A percentile compares a stretch with the other conserved stretches of the same genome.
phyloP scores from a whole-genome alignment of 164 flowering plant genomes.

The Berberis vulgaris region DNA sequence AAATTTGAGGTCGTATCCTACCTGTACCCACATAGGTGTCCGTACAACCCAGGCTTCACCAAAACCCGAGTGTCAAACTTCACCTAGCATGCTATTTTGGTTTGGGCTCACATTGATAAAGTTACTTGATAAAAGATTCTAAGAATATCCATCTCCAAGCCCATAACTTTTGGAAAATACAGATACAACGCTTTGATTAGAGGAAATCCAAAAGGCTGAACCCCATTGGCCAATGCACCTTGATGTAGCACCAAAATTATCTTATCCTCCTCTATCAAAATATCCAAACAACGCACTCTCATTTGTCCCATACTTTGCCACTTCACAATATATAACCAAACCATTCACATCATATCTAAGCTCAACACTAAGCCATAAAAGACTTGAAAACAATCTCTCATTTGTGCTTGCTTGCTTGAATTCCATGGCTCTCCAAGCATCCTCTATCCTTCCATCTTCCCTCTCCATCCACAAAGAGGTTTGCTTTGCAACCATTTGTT shows the following conservation, averaged over 20 bases:
- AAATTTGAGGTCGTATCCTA: too few relatives aligned
- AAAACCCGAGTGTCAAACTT: too few relatives aligned
- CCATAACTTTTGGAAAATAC: background rate
- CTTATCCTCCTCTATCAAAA: slow-evolving; percentile 40
- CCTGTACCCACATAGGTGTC: too few relatives aligned
- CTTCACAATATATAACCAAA: background rate
- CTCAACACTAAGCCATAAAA: background rate
- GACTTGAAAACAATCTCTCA: background rate
- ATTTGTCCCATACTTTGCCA: slow-evolving; percentile 10
- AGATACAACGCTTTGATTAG: background rate
- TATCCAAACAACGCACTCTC: slow-evolving; percentile 10
- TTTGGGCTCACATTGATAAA: too few relatives aligned
- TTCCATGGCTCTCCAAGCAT: slow-evolving; percentile 75
- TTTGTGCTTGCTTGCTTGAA: background rate
- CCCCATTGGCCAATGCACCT: slow-evolving; percentile 39
- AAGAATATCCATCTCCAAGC: background rate
- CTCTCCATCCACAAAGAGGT: slow-evolving; percentile 62
- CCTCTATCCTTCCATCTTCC: slow-evolving; percentile 56
- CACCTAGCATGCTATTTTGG: too few relatives aligned
- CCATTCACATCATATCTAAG: slow-evolving; percentile 4
- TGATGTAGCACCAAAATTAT: slow-evolving; percentile 38
- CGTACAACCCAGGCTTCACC: too few relatives aligned
- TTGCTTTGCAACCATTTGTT: background rate
- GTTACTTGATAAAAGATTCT: too few relatives aligned
- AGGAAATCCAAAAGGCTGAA: slow-evolving; percentile 48